Base-by-base conservation (phyloP, 495 filamentous ascomycete species). In the Podospora anserina region DNA sequence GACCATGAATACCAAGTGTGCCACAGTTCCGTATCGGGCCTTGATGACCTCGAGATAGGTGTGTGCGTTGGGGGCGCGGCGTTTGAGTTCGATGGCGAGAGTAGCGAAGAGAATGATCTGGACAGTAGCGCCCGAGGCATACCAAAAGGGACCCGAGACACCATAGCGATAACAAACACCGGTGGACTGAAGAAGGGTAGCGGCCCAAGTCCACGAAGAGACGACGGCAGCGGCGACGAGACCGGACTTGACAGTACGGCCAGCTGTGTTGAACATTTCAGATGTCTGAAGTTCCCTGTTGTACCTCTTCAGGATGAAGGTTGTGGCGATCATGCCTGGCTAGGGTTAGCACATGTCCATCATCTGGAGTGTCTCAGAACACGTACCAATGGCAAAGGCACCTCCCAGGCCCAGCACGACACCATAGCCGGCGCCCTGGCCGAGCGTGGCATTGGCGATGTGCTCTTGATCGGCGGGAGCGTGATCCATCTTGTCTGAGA, bases 221-320 rank as follows among this genome's bases (percentile, higher is more conserved):
- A 97, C 94, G 54, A 97, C 94, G n/a, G 94, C 94, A 32, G 91
- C 90, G 4, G 92, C 92, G n/a, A 97, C 94, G 19, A 98, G 83
- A 62, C 94, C 94, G 15, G 92, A 94, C 74, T 97, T 98, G 73
- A 98, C 94, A 11, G 94, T 96, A 60, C 94, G 84, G 19, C 94
- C 94, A 61, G 94, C 94, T 2, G 94, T 98, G 68, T 87, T 93
- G 86, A 97, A 98, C 91, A 96, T 97, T 80, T 98, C 94, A 0
- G 92, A 96, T 0, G 94, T 98, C 80, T 97, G 94, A 6, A 97
- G 85, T 80, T 98, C 94, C 82, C 92, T 85, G 77, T 97, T 94
- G 76, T 97, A 97, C 74, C 91, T 82, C 75, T 90, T 92, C 66
- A 96, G 81, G 63, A 91, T 86, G 83, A 88, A 93, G 11, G 92